phyloP scores from a whole-genome alignment of 805 yeast genomes.

The Kodamaea neixiangensis region DNA sequence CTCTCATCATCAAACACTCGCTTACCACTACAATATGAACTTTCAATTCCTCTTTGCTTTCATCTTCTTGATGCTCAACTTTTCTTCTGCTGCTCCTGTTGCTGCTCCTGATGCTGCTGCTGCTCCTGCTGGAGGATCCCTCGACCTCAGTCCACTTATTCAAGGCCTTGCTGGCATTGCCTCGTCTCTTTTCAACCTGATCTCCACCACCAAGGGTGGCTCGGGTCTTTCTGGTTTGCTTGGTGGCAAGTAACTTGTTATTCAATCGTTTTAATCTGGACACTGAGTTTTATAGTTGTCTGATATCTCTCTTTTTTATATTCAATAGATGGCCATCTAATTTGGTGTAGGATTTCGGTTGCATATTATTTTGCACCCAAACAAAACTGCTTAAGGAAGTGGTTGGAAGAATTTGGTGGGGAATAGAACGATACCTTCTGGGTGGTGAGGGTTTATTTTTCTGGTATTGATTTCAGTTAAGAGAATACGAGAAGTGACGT shows the following conservation, averaged over 20 bases:
- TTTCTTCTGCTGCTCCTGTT: background rate
- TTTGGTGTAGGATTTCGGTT: background rate
- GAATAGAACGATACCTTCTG: no score
- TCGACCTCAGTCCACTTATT: background rate
- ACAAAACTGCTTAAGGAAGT: no score
- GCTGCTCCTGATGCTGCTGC: slow-evolving; percentile 1
- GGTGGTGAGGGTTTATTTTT: no score
- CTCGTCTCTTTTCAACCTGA: background rate
- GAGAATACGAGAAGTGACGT: no score
- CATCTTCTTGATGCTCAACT: slow-evolving; percentile 1
- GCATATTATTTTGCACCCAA: background rate
- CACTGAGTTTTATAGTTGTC: slow-evolving; percentile 2
- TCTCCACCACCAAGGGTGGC: background rate
- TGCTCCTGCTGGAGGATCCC: background rate
- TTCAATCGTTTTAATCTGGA: background rate
- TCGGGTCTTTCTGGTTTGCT: background rate
- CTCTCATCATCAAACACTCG: slow-evolving; percentile 1
- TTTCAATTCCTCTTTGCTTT: background rate
- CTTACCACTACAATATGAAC: background rate
- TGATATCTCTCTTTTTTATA: background rate
- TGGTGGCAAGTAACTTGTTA: background rate
- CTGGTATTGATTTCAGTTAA: no score
- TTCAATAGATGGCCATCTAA: slow-evolving; percentile 1
- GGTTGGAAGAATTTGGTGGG: no score
- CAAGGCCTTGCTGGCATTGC: background rate